Percentiles rank a stretch among this genome's conserved stretches.
These are phyloP conservation scores for Trametes cingulata DNA, from an alignment of 768 basidiomycete species.

Conservation along the genomic window DNA sequence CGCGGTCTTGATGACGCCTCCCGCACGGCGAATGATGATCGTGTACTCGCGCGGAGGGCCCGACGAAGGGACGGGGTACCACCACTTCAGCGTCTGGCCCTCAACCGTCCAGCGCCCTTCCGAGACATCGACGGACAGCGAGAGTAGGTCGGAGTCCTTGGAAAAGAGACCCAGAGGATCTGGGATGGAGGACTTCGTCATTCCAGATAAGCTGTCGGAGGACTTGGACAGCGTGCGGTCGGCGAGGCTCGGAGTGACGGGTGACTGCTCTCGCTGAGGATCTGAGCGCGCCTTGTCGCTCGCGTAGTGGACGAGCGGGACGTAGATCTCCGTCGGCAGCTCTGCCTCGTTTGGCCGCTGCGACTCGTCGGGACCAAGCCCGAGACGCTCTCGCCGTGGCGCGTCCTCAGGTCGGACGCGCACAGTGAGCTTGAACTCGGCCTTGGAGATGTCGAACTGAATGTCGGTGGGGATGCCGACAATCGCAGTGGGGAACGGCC, in stretches of 20 bases:
- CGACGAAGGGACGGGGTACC: slow-evolving; percentile 34
- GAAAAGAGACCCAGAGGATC: slow-evolving; percentile 12
- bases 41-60: slow-evolving; percentile 34
- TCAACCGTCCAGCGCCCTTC: slow-evolving; percentile 49
- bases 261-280: slow-evolving; percentile 2
- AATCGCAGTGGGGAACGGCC: slow-evolving; percentile 78
- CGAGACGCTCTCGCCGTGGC: slow-evolving; percentile 26
- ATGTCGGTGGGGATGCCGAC: slow-evolving; percentile 69
- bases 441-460: slow-evolving; percentile 73
- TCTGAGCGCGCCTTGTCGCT: slow-evolving; percentile 36
- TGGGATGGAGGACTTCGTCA: not conserved
- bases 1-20: slow-evolving; percentile 34
- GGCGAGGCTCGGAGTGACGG: slow-evolving; percentile 8
- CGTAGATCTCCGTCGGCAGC: slow-evolving; percentile 83
- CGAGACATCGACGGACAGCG: slow-evolving; percentile 45
- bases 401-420: slow-evolving; percentile 61
- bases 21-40: slow-evolving; percentile 31
- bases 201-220: slow-evolving; percentile 2
- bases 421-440: slow-evolving; percentile 70
- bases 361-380: slow-evolving; percentile 19
- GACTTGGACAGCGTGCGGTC: slow-evolving; percentile 10
- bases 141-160: slow-evolving; percentile 30
- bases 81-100: slow-evolving; percentile 51
- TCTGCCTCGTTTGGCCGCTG: slow-evolving; percentile 32
- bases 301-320: slow-evolving; percentile 90